phyloP scores from a whole-genome alignment of 2,329 filamentous ascomycete species.

The Exophiala lecanii-corni region DNA sequence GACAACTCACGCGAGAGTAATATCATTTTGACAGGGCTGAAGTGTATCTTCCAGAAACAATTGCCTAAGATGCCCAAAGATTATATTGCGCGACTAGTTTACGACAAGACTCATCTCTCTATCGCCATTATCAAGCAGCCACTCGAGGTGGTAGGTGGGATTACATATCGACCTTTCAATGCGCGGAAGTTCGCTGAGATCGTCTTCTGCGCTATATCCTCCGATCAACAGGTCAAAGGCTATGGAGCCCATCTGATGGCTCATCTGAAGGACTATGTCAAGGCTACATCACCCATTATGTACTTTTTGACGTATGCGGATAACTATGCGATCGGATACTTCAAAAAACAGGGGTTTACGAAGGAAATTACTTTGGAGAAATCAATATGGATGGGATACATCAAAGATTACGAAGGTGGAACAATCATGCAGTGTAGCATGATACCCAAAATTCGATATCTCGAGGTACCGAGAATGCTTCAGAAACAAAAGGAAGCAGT shows the following conservation, averaged over 20 bases:
- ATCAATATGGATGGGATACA: constrained; percentile 97
- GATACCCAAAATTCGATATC: constrained; percentile 89
- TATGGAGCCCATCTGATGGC: constrained; percentile 98
- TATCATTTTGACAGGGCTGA: constrained; percentile 91
- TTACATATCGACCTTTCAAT: constrained; percentile 93
- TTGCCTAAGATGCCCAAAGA: constrained; percentile 99
- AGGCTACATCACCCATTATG: constrained; percentile 94
- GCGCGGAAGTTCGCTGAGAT: constrained; percentile 93
- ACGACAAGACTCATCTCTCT: constrained; percentile 91
- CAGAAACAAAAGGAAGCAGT: constrained; percentile 96
- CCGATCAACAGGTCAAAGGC: constrained; percentile 96
- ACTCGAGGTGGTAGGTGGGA: constrained; percentile 86
- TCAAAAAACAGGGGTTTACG: constrained; percentile 98
- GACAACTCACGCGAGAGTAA: constrained; percentile 81
- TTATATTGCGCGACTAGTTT: constrained; percentile 95
- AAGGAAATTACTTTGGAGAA: constrained; percentile 94
- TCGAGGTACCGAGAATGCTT: constrained; percentile 88
- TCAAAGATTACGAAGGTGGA: constrained; percentile 98
- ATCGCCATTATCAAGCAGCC: constrained; percentile 98
- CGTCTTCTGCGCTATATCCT: constrained; percentile 96
- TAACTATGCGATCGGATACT: constrained; percentile 98
- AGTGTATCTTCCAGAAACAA: constrained; percentile 98
- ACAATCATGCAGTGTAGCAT: constrained; percentile 99
- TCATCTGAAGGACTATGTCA: constrained; percentile 96
- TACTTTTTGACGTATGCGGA: constrained; percentile 98